A percentile compares a stretch with the other conserved stretches of the same genome.
These are phyloP conservation scores for Hordeum vulgare DNA, from an alignment of 176 grass and related monocot species.

Conservation along the genomic window MorexV3_pseudomolecules_assembly NC_058521.1:560772780-560773279, in stretches of 20 bases:
- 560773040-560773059: neutral
- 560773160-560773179: neutral
- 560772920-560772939: conserved; percentile 26
- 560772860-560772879: conserved; percentile 67
- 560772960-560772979: neutral
- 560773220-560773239: neutral
- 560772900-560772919: conserved; percentile 88
- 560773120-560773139: neutral
- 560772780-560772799: conserved; percentile 75
- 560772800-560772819: conserved; percentile 73
- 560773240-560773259: too few relatives aligned
- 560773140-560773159: neutral
- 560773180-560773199: neutral
- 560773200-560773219: too few relatives aligned
- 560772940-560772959: neutral
- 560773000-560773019: neutral
- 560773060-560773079: too few relatives aligned
- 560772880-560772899: conserved; percentile 76
- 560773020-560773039: neutral
- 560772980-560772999: neutral
- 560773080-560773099: neutral
- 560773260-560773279: too few relatives aligned
- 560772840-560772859: conserved; percentile 67
- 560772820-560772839: conserved; percentile 86
- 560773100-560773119: neutral